Conservation (phyloP, 2,329 filamentous ascomycete genomes). For the Emmonsia crescens region DNA sequence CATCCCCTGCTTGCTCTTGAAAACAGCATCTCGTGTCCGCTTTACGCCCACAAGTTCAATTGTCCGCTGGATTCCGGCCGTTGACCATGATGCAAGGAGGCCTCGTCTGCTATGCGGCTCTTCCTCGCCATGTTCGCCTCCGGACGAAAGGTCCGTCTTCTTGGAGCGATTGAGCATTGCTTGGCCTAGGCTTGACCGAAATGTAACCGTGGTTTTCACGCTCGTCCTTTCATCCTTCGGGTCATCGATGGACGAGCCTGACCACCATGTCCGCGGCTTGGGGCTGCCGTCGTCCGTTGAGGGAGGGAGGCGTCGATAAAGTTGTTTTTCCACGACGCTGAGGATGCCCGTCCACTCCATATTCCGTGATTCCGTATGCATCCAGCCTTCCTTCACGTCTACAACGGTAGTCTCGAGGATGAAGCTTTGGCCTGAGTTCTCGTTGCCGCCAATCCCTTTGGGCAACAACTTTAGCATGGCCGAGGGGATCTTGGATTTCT, state of each 20-base stretch:
- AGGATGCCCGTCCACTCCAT: slow-evolving; percentile 57
- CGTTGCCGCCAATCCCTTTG: slow-evolving; percentile 47
- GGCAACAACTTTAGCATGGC: slow-evolving; percentile 52
- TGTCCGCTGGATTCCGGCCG: slow-evolving; percentile 49
- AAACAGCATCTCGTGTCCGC: slow-evolving; percentile 48
- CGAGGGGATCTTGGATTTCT: slow-evolving; percentile 51
- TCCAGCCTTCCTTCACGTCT: slow-evolving; percentile 53
- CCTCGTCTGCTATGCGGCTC: slow-evolving; percentile 44
- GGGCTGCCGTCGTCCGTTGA: slow-evolving; percentile 14
- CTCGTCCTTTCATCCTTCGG: slow-evolving; percentile 39
- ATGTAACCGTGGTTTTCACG: slow-evolving; percentile 51
- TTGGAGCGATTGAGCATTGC: slow-evolving; percentile 37
- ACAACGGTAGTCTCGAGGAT: slow-evolving; percentile 54
- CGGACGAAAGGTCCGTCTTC: slow-evolving; percentile 26
- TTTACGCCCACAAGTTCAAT: slow-evolving; percentile 53
- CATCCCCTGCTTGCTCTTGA: slow-evolving; percentile 56
- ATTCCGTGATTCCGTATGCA: slow-evolving; percentile 54
- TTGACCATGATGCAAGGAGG: slow-evolving; percentile 50
- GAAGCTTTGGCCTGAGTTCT: slow-evolving; percentile 49
- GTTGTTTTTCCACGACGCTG: slow-evolving; percentile 51
- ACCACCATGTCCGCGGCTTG: slow-evolving; percentile 4
- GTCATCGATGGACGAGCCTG: slow-evolving; percentile 27
- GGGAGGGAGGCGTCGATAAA: slow-evolving; percentile 39
- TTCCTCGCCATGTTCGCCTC: slow-evolving; percentile 32
- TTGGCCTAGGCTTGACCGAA: slow-evolving; percentile 51